Conservation (phyloP, 2,329 filamentous ascomycete species). For the Fusarium subglutinans region DNA sequence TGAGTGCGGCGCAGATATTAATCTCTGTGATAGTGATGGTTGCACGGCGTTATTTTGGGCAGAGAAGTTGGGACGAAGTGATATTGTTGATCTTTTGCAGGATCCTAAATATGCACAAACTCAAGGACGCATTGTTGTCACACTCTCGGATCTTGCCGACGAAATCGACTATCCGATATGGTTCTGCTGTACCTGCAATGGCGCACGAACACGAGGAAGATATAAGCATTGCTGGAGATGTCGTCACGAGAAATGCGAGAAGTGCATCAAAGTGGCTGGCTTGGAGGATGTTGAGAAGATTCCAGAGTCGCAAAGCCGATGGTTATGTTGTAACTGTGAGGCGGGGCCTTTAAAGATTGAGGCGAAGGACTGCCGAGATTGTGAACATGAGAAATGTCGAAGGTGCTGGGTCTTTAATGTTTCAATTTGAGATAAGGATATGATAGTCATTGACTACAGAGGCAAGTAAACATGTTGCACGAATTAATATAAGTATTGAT, state of each 20-base stretch:
- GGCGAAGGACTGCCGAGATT: background rate
- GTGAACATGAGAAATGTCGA: background rate
- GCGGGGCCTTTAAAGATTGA: background rate
- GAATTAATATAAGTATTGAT: accelerated
- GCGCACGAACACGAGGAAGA: too few species aligned
- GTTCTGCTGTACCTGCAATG: background rate
- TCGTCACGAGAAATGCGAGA: background rate
- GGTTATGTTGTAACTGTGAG: background rate
- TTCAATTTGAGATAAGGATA: background rate
- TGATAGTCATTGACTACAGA: background rate
- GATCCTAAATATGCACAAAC: background rate
- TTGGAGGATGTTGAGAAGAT: background rate
- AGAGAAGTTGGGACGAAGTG: background rate
- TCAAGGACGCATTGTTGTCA: background rate
- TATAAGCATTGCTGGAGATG: background rate
- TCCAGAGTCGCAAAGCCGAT: background rate
- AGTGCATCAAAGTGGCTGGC: background rate
- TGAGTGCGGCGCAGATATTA: background rate
- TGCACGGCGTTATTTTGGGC: background rate
- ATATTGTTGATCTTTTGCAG: background rate
- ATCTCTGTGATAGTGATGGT: background rate
- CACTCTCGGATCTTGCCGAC: background rate
- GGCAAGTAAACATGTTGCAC: background rate
- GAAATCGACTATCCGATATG: background rate
- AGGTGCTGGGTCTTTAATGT: background rate